Conservation (phyloP, 2,329 filamentous ascomycete species). For the Cladosporium sp. region DNA sequence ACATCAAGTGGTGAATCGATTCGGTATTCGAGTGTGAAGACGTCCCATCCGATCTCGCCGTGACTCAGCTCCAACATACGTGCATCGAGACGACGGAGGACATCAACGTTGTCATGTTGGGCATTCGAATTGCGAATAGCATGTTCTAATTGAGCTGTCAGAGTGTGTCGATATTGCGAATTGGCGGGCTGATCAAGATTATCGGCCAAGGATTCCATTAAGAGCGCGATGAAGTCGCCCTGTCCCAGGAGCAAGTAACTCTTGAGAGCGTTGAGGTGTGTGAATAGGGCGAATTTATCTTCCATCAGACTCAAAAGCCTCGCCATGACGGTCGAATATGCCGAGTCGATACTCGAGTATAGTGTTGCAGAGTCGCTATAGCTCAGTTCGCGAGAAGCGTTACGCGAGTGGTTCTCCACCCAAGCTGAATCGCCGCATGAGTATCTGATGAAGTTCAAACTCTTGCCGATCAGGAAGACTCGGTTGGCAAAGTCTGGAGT, state of each 20-base stretch:
- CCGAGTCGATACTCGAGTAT: conserved; percentile 90
- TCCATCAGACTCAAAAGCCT: conserved; percentile 90
- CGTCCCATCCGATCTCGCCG: conserved; percentile 98
- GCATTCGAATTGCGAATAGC: conserved; percentile 96
- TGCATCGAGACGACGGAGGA: conserved; percentile 87
- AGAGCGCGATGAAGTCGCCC: conserved; percentile 91
- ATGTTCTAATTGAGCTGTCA: conserved; percentile 96
- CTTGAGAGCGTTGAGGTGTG: conserved; percentile 86
- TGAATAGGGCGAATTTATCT: conserved; percentile 89
- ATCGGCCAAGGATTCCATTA: conserved; percentile 93
- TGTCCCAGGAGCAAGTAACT: conserved; percentile 92
- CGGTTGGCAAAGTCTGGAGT: conserved; percentile 92
- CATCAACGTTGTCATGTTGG: conserved; percentile 89
- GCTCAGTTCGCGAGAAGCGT: conserved; percentile 81
- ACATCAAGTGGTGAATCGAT: conserved; percentile 96
- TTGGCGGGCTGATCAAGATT: conserved; percentile 95
- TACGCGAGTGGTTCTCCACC: conserved; percentile 94
- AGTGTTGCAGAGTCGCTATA: conserved; percentile 92
- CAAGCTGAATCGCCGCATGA: conserved; percentile 89
- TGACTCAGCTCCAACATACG: conserved; percentile 96
- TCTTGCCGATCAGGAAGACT: conserved; percentile 95
- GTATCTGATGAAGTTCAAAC: conserved; percentile 94
- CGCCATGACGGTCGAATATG: conserved; percentile 97
- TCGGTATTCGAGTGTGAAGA: conserved; percentile 98
- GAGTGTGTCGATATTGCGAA: conserved; percentile 90